These are phyloP conservation scores for Paragyromitra xinjiangensis DNA, from an alignment of 495 filamentous ascomycete species.

Conservation along the genomic window DNA sequence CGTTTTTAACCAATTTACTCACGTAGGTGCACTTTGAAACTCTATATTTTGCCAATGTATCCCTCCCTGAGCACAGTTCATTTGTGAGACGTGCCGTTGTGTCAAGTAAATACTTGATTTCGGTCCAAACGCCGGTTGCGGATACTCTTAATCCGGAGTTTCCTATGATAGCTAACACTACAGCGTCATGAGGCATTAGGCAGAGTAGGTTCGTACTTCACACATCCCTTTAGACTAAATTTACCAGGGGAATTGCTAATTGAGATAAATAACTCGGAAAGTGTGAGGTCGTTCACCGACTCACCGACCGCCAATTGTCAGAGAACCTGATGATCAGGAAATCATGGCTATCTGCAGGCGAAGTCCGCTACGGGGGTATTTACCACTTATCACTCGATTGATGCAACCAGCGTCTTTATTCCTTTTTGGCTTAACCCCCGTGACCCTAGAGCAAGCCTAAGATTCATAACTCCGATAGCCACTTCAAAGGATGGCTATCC, in stretches of 20 bases:
- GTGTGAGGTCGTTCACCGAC: slow-evolving; percentile 14
- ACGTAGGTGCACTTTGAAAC: not conserved
- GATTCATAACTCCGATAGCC: not conserved
- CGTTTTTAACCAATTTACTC: too few relatives aligned
- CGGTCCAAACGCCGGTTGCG: slow-evolving; percentile 42
- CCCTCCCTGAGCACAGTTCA: slow-evolving; percentile 16
- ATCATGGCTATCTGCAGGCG: slow-evolving; percentile 23
- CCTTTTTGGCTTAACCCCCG: not conserved
- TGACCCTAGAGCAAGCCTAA: not conserved
- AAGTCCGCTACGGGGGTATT: slow-evolving; percentile 4
- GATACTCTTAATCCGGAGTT: slow-evolving; percentile 7
- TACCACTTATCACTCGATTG: not conserved
- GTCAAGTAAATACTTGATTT: slow-evolving; percentile 27
- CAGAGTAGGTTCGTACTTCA: not conserved
- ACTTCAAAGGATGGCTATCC: not conserved
- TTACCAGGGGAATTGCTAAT: slow-evolving; percentile 14
- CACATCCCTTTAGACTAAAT: not conserved
- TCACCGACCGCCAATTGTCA: slow-evolving; percentile 18
- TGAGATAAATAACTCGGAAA: slow-evolving; percentile 17
- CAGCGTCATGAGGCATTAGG: slow-evolving; percentile 22
- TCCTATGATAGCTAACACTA: slow-evolving; percentile 24
- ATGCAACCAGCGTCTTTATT: slow-evolving; percentile 1
- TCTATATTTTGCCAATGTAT: not conserved
- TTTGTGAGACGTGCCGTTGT: slow-evolving; percentile 15
- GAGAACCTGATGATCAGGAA: slow-evolving; percentile 31